phyloP scores from a whole-genome alignment of 2,329 filamentous ascomycete species.

The Penicillium sp. region DNA sequence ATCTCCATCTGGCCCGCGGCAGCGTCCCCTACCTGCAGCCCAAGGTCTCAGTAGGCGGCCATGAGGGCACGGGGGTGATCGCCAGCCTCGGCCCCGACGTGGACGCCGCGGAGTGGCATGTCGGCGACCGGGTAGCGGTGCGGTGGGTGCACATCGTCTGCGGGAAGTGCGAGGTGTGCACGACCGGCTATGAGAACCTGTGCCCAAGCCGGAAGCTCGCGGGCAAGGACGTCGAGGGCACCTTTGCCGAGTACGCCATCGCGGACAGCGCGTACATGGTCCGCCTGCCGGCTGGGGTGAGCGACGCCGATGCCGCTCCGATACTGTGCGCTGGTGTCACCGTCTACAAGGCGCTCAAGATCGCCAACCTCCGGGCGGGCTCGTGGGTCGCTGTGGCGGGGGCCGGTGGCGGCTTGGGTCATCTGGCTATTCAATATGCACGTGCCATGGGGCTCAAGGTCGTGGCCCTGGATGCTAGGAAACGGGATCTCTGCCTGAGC shows the following conservation, averaged over 20 bases:
- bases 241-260: slow-evolving; percentile 22
- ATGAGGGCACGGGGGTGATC: slow-evolving; percentile 49
- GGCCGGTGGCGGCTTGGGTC: slow-evolving; percentile 32
- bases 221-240: slow-evolving; percentile 18
- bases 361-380: slow-evolving; percentile 36
- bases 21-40: slow-evolving; percentile 42
- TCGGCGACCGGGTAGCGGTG: slow-evolving; percentile 26
- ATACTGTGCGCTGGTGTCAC: slow-evolving; percentile 26
- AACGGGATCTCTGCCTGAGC: slow-evolving; percentile 35
- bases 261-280: slow-evolving; percentile 16
- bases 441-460: slow-evolving; percentile 33
- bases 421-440: slow-evolving; percentile 23
- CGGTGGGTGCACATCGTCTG: slow-evolving; percentile 22
- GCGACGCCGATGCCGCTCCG: slow-evolving; percentile 17
- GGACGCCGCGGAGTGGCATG: slow-evolving; percentile 15
- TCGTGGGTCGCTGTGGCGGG: slow-evolving; percentile 32
- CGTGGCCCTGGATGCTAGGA: slow-evolving; percentile 36
- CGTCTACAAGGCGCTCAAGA: slow-evolving; percentile 22
- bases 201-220: slow-evolving; percentile 16
- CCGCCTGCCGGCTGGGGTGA: slow-evolving; percentile 19
- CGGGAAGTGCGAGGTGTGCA: slow-evolving; percentile 21
- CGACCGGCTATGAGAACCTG: slow-evolving; percentile 16
- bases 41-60: slow-evolving; percentile 39
- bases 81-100: slow-evolving; percentile 39
- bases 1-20: slow-evolving; percentile 31